Conservation (phyloP, 2,329 filamentous ascomycete species). For the Sporothrix variecibatus region DNA sequence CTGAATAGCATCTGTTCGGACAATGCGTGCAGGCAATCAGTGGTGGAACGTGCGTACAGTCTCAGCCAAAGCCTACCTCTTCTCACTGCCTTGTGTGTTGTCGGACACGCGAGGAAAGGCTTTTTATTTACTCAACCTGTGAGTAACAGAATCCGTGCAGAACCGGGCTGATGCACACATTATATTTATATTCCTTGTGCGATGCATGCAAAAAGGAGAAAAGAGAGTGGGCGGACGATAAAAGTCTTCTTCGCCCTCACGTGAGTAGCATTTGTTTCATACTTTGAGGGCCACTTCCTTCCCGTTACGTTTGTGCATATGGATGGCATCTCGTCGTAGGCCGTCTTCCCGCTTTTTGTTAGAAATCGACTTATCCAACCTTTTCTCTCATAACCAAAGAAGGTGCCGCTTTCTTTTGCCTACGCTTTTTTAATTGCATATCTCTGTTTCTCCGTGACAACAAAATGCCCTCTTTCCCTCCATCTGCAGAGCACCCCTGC, state of each 20-base stretch:
- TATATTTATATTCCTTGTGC: neutral
- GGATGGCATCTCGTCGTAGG: neutral
- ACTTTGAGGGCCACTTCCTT: neutral
- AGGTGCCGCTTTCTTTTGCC: neutral
- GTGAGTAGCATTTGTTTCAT: neutral
- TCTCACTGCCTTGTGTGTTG: neutral
- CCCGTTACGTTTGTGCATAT: neutral
- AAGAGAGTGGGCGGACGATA: neutral
- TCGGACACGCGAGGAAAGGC: too few species aligned
- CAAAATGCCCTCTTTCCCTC: neutral
- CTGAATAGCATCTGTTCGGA: neutral
- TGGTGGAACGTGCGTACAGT: conserved; percentile 7
- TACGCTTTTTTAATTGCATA: neutral
- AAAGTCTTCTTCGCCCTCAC: neutral
- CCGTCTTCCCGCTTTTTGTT: neutral
- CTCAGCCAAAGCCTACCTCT: neutral
- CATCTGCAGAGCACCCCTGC: neutral
- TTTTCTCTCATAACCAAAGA: neutral
- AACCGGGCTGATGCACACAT: neutral
- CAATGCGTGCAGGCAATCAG: neutral
- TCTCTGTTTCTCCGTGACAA: neutral
- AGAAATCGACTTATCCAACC: too few species aligned
- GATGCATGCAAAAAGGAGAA: neutral
- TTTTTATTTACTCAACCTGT: neutral
- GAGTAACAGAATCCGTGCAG: neutral